Conservation (phyloP, 2,329 filamentous ascomycete species). For the Didymosphaeria variabile region DNA sequence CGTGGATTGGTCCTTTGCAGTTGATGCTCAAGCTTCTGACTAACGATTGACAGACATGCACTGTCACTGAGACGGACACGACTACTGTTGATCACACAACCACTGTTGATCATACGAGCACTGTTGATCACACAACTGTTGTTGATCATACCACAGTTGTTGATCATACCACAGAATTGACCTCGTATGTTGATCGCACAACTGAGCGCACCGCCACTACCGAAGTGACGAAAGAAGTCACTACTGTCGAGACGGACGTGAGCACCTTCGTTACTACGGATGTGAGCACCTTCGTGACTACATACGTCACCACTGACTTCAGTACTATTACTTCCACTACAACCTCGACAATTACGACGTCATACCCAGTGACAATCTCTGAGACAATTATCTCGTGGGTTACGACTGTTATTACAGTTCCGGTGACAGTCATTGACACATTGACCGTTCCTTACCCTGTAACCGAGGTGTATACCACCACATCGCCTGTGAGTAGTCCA, state of each 20-base stretch:
- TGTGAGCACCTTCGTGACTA: slow-evolving; percentile 18
- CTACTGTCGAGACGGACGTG: slow-evolving; percentile 21
- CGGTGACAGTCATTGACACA: slow-evolving; percentile 14
- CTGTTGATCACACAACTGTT: slow-evolving; percentile 5
- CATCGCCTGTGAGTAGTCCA: slow-evolving; percentile 3
- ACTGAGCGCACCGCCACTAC: background rate
- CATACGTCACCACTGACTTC: slow-evolving; percentile 14
- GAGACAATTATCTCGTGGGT: slow-evolving; percentile 24
- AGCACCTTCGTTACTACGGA: slow-evolving; percentile 21
- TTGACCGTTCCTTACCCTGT: slow-evolving; percentile 12
- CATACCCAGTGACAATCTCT: slow-evolving; percentile 7
- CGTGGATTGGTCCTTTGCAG: background rate
- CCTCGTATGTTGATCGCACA: slow-evolving; percentile 3
- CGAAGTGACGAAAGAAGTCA: background rate
- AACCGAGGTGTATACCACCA: slow-evolving; percentile 6
- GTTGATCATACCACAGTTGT: background rate
- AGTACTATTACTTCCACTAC: slow-evolving; percentile 27
- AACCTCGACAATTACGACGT: slow-evolving; percentile 28
- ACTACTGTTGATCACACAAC: slow-evolving; percentile 10
- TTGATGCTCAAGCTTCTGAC: background rate
- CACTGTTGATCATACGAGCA: slow-evolving; percentile 1
- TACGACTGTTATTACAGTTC: slow-evolving; percentile 19
- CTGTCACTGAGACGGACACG: slow-evolving; percentile 11
- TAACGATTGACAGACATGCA: slow-evolving; percentile 15
- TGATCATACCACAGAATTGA: background rate